Evolutionary conservation across 139 green algal genomes (phyloP), one percentile per base, ranked within the genome.

Genomic region (Coelastrella sp.): DNA sequence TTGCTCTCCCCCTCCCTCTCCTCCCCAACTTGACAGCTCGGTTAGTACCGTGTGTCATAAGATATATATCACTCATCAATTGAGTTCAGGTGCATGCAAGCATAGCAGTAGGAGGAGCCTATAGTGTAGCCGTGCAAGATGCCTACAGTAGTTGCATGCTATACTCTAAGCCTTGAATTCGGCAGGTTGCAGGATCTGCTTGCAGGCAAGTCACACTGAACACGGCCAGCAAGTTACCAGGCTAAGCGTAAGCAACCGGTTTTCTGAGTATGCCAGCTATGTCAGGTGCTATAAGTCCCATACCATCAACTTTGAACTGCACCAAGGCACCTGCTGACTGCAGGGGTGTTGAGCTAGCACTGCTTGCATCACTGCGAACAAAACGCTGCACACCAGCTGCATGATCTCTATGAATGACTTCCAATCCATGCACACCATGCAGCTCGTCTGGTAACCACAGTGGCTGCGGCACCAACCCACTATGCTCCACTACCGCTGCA

Each of bases 281-380:
- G 53, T 94, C 89, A 9, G 89, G 90, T 5, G 67, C 84, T 37
- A 92, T 88, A 37, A 93, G 38, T 2, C 79, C 50, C 50, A 84
- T 34, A 17, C 88, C 85, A 17, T 79, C 53, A 50, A 94, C 83
- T 23, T 81, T 60, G 69, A 94, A 90, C 0, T 76, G 35, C 66
- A 74, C 53, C n/a, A 83, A 68, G 37, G 81, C 63, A 5, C 83
- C 45, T 23, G 11, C 45, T 57, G 11, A 57, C 45, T 57, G 15
- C 45, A 13, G 45, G 11, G 11, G 11, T 57, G 45, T 57, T 9
- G n/a, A n/a, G n/a, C n/a, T n/a, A n/a, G n/a, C n/a, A n/a, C n/a
- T n/a, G n/a, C n/a, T 57, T 57, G 45, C 15, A 57, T 13, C 45
- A n/a, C 69, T 27, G 30, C 69, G 23, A 57, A 21, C 69, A 21